Conservation (phyloP, 257 asterid genomes). For the Solanum chmielewskii region DNA sequence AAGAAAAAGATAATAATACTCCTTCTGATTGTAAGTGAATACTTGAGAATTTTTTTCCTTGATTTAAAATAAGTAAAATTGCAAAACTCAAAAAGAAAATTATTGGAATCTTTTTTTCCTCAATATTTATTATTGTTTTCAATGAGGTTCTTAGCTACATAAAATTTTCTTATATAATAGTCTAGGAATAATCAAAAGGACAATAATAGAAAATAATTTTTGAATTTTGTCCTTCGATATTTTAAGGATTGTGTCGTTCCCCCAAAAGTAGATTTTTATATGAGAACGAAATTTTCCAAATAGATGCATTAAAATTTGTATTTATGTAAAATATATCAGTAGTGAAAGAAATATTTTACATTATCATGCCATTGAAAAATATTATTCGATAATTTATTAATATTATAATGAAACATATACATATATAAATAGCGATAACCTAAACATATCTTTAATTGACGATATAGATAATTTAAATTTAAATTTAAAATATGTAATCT, state of each 20-base stretch:
- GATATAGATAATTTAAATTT: too few relatives aligned
- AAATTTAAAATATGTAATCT: background rate
- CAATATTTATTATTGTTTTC: too few relatives aligned
- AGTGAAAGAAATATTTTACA: too few relatives aligned
- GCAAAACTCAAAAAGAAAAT: background rate
- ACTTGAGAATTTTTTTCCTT: background rate
- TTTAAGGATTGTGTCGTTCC: background rate
- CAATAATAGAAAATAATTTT: too few relatives aligned
- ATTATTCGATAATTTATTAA: background rate
- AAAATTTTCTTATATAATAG: too few relatives aligned
- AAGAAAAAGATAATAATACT: background rate
- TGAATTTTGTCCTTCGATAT: background rate
- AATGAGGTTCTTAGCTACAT: background rate
- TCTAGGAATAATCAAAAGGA: too few relatives aligned
- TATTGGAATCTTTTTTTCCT: background rate
- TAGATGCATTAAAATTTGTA: background rate
- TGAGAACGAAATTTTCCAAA: background rate
- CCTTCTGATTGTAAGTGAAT: background rate
- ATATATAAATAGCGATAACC: too few relatives aligned
- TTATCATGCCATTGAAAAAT: background rate
- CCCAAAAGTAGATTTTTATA: too few relatives aligned
- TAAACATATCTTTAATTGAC: background rate
- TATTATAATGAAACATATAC: background rate
- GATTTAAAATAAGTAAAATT: background rate
- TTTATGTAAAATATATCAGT: background rate